Percentiles rank a stretch among this genome's conserved stretches.
Conservation (phyloP, 306 rosid genomes). For the Styphnolobium japonicum region DNA sequence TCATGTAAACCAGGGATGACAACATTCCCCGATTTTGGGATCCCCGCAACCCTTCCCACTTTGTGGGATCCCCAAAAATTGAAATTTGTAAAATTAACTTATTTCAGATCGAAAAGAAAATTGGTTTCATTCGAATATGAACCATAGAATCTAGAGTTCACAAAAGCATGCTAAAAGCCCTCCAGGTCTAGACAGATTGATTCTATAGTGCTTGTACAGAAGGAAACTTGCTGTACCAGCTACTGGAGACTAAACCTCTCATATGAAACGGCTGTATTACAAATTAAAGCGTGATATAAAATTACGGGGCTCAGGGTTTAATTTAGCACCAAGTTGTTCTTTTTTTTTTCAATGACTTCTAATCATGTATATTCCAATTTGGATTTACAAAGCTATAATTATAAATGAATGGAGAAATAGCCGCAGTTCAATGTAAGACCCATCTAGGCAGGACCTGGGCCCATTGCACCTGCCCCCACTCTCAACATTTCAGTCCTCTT, state of each 20-base stretch:
- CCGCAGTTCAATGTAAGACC: constrained; percentile 8
- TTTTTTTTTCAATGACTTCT: constrained; percentile 16
- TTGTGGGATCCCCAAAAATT: too few species aligned
- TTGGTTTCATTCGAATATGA: background rate
- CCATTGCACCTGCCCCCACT: constrained; percentile 69
- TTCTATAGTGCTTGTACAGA: constrained; percentile 14
- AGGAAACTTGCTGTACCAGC: constrained; percentile 4
- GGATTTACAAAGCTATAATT: constrained; percentile 36
- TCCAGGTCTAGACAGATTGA: constrained; percentile 25
- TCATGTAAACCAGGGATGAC: background rate
- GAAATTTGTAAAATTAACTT: background rate
- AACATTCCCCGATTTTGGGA: background rate
- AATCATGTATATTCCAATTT: constrained; percentile 30
- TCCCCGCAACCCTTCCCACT: too few species aligned
- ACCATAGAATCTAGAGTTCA: background rate
- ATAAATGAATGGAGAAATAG: constrained; percentile 23
- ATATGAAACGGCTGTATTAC: constrained; percentile 17
- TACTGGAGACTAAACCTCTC: constrained; percentile 19
- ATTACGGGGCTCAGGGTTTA: constrained; percentile 19
- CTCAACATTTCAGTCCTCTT: constrained; percentile 91
- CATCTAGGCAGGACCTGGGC: constrained; percentile 53
- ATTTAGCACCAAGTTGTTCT: constrained; percentile 19
- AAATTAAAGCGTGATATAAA: constrained; percentile 10
- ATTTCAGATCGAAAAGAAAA: too few species aligned
- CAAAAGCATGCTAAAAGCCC: constrained; percentile 30